Evolutionary conservation across 164 flowering plant species (phyloP).

Genomic region (Macadamia tetraphylla): DNA sequence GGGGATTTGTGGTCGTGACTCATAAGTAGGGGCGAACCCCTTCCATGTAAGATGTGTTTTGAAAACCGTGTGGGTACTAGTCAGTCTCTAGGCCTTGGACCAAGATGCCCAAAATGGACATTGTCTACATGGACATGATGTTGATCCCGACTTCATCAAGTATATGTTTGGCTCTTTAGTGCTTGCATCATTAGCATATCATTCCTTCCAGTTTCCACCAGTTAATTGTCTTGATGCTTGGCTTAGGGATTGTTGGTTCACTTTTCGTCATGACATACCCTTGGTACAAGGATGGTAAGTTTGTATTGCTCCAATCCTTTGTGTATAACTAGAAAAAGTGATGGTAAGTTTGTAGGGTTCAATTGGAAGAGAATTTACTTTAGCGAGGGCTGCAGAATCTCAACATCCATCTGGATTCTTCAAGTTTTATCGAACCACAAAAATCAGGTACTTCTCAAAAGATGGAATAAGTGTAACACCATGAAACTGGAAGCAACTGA

Average conservation of each 20-base stretch:
- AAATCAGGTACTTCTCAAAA: background rate
- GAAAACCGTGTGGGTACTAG: too few species aligned
- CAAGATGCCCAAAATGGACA: too few species aligned
- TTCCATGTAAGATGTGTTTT: too few species aligned
- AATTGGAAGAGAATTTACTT: constrained; percentile 58
- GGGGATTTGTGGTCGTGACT: too few species aligned
- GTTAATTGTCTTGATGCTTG: constrained; percentile 19
- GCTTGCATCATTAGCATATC: constrained; percentile 45
- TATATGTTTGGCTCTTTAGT: constrained; percentile 70
- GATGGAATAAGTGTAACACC: background rate
- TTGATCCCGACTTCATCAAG: too few species aligned
- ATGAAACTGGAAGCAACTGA: too few species aligned
- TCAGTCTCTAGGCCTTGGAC: too few species aligned
- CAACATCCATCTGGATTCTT: constrained; percentile 43
- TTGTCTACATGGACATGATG: constrained; percentile 40
- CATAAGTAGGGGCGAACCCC: too few species aligned
- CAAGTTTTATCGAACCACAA: constrained; percentile 53
- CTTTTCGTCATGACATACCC: constrained; percentile 90
- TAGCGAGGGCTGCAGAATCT: constrained; percentile 55
- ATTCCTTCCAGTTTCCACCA: constrained; percentile 62
- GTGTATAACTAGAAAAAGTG: constrained; percentile 49
- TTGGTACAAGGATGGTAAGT: constrained; percentile 71
- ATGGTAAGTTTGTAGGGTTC: constrained; percentile 51
- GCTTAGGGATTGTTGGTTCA: constrained; percentile 53
- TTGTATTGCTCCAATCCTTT: constrained; percentile 59